These are phyloP conservation scores for Dovyalis caffra DNA, from an alignment of 345 rosid genomes.

Conservation along the genomic window DNA sequence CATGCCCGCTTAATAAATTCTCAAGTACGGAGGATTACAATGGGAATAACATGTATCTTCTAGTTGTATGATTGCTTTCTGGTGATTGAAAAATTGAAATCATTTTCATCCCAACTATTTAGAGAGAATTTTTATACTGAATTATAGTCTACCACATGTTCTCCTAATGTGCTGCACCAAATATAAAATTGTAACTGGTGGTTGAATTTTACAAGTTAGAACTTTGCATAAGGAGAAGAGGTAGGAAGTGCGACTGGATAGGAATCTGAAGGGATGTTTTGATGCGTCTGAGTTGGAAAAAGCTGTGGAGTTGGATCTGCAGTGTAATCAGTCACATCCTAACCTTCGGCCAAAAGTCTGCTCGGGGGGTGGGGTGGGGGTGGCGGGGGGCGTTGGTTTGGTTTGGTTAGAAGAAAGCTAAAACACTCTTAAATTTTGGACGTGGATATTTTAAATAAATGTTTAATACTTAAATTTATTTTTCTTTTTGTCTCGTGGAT, in stretches of 20 bases:
- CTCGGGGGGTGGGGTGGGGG: no score
- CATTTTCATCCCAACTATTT: not conserved
- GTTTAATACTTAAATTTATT: no score
- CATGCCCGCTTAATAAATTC: not conserved
- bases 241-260: constrained; percentile 64
- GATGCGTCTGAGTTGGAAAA: constrained; percentile 66
- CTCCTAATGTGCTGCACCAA: not conserved
- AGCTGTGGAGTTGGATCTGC: constrained; percentile 65
- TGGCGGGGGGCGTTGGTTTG: no score
- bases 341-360: constrained; percentile 67
- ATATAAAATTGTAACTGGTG: not conserved
- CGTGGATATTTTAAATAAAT: no score
- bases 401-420: no score
- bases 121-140: not conserved
- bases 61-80: not conserved
- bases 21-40: not conserved
- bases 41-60: not conserved
- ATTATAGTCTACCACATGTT: not conserved
- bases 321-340: constrained; percentile 71
- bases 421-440: no score
- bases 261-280: constrained; percentile 70
- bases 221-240: constrained; percentile 73
- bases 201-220: constrained; percentile 51
- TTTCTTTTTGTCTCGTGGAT: no score
- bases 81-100: not conserved